Evolutionary conservation across 1,284 basidiomycete genomes (phyloP).

Genomic region (Meripilus lineatus): DNA sequence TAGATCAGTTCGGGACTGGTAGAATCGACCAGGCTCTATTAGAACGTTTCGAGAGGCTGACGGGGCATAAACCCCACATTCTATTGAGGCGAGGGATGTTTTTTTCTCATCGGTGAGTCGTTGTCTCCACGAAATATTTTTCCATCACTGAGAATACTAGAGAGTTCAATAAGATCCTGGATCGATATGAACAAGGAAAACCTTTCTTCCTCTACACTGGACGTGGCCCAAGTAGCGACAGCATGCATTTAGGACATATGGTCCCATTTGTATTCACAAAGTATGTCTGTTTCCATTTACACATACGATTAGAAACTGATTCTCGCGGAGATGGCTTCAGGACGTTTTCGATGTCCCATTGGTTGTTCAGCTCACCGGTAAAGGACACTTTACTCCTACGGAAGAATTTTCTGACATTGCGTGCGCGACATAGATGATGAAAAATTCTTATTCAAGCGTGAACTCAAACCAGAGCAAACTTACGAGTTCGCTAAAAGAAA

Average conservation of each 20-base stretch:
- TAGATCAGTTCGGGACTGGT: conserved; percentile 92
- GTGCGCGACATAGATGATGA: conserved; percentile 75
- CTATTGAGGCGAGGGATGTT: conserved; percentile 92
- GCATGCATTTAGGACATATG: conserved; percentile 98
- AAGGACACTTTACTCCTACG: conserved; percentile 10
- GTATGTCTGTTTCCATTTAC: conserved; percentile 32
- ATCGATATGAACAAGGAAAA: conserved; percentile 94
- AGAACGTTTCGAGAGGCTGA: conserved; percentile 88
- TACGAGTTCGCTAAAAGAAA: conserved; percentile 83
- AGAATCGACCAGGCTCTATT: conserved; percentile 76
- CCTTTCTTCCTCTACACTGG: conserved; percentile 99
- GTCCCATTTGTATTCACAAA: conserved; percentile 98
- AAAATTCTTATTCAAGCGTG: conserved; percentile 97
- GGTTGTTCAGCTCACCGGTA: conserved; percentile 92
- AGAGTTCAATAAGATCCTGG: conserved; percentile 91
- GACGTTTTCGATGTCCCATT: conserved; percentile 94
- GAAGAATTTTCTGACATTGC: conserved; percentile 2
- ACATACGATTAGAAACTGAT: not conserved
- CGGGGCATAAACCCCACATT: conserved; percentile 88
- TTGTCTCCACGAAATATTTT: too few relatives aligned
- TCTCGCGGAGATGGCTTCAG: conserved; percentile 78
- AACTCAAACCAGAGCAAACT: conserved; percentile 88
- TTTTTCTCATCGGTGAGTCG: conserved; percentile 89
- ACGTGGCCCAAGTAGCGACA: conserved; percentile 92
- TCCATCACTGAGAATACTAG: conserved; percentile 37